Evolutionary conservation across 2,329 filamentous ascomycete genomes (phyloP).

Genomic region (Arachnomyces sp.): DNA sequence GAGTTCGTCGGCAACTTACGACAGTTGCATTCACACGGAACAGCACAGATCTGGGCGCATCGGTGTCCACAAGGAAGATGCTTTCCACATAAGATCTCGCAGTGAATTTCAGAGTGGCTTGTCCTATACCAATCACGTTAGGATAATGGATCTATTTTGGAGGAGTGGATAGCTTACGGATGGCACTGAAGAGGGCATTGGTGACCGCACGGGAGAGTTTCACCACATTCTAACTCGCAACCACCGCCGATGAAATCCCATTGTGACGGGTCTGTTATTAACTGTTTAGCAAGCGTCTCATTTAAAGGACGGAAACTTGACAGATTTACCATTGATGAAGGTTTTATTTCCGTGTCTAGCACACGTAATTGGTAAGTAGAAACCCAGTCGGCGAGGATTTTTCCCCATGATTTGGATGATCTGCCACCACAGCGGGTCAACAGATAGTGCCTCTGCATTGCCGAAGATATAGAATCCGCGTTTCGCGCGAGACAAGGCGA

Average conservation of each 20-base stretch:
- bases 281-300: slow-evolving; percentile 5
- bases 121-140: slow-evolving; percentile 22
- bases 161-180: slow-evolving; percentile 30
- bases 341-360: slow-evolving; percentile 48
- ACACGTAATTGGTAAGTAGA: slow-evolving; percentile 58
- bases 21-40: slow-evolving; percentile 26
- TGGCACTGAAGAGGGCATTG: slow-evolving; percentile 47
- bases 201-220: slow-evolving; percentile 45
- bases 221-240: slow-evolving; percentile 43
- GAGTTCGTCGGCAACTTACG: slow-evolving; percentile 1
- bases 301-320: slow-evolving; percentile 8
- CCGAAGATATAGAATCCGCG: slow-evolving; percentile 81
- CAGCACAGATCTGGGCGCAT: slow-evolving; percentile 27
- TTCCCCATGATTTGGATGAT: slow-evolving; percentile 39
- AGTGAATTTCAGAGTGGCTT: slow-evolving; percentile 30
- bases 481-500: slow-evolving; percentile 62
- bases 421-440: slow-evolving; percentile 45
- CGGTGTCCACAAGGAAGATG: slow-evolving; percentile 32
- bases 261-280: slow-evolving; percentile 37
- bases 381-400: slow-evolving; percentile 32
- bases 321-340: slow-evolving; percentile 39
- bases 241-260: slow-evolving; percentile 50
- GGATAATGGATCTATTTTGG: slow-evolving; percentile 2
- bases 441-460: slow-evolving; percentile 52
- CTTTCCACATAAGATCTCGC: slow-evolving; percentile 25